Evolutionary conservation across 306 rosid genomes (phyloP).

Genomic region (Albizia julibrissin): DNA sequence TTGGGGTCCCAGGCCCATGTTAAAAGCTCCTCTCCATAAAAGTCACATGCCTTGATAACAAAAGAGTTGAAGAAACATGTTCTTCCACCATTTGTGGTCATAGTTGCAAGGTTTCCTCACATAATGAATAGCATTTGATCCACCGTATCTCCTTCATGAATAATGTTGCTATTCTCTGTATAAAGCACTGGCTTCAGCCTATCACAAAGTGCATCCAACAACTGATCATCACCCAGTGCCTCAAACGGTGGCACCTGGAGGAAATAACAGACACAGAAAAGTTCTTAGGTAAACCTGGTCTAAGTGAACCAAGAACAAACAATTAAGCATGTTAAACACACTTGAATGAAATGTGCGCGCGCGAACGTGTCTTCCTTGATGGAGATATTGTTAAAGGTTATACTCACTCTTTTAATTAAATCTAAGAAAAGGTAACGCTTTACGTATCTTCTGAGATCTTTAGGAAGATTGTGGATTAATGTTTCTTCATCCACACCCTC

Average conservation of each 20-base stretch:
- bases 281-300: background rate
- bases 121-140: constrained; percentile 24
- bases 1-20: background rate
- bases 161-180: background rate
- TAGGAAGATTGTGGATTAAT: constrained; percentile 66
- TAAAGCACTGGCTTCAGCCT: background rate
- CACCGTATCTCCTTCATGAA: background rate
- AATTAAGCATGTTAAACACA: background rate
- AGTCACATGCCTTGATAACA: background rate
- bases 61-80: background rate
- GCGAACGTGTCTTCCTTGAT: background rate
- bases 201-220: background rate
- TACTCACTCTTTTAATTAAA: constrained; percentile 62
- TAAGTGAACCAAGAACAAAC: background rate
- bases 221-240: background rate
- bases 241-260: background rate
- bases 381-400: background rate
- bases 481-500: constrained; percentile 79
- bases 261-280: too few species aligned
- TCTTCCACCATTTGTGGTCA: background rate
- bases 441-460: constrained; percentile 78
- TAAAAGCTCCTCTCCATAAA: constrained; percentile 61
- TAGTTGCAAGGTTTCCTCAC: background rate
- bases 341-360: background rate
- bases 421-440: constrained; percentile 70